phyloP scores from a whole-genome alignment of 1,284 basidiomycete genomes.

The Cutaneotrichosporon dermatis region DNA sequence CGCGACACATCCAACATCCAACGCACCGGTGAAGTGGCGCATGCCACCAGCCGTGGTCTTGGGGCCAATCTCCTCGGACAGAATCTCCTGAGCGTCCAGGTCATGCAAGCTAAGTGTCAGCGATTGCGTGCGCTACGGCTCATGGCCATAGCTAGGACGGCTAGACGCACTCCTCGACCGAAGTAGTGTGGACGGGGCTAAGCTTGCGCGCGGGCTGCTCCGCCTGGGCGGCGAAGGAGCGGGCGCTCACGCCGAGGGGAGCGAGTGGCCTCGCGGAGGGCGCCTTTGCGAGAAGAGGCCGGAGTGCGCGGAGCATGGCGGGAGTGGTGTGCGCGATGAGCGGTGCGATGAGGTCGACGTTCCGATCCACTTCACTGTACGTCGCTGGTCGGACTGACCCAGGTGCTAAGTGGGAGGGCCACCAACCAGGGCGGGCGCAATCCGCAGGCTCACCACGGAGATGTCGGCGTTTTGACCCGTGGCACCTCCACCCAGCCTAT shows the following conservation, averaged over 20 bases:
- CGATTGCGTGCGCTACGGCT: not conserved
- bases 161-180: constrained; percentile 47
- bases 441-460: not conserved
- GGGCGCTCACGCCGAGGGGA: constrained; percentile 26
- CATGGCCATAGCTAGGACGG: too few relatives aligned
- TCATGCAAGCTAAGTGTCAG: constrained; percentile 57
- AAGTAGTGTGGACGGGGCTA: constrained; percentile 36
- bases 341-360: constrained; percentile 8
- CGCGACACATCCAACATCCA: not conserved
- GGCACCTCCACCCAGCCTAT: not conserved
- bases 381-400: too few relatives aligned
- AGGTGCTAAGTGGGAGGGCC: not conserved
- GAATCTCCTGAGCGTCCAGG: constrained; percentile 68
- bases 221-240: constrained; percentile 5
- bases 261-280: constrained; percentile 25
- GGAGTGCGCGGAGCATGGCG: constrained; percentile 40
- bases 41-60: constrained; percentile 62
- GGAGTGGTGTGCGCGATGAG: constrained; percentile 6
- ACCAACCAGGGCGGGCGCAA: constrained; percentile 3
- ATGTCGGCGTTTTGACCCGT: constrained; percentile 1
- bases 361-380: not conserved
- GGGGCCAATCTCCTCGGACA: constrained; percentile 67
- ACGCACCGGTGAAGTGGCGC: constrained; percentile 82
- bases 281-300: constrained; percentile 35
- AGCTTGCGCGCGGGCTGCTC: constrained; percentile 54